Evolutionary conservation across 768 basidiomycete genomes (phyloP).

Genomic region (Lentinula aciculospora): DNA sequence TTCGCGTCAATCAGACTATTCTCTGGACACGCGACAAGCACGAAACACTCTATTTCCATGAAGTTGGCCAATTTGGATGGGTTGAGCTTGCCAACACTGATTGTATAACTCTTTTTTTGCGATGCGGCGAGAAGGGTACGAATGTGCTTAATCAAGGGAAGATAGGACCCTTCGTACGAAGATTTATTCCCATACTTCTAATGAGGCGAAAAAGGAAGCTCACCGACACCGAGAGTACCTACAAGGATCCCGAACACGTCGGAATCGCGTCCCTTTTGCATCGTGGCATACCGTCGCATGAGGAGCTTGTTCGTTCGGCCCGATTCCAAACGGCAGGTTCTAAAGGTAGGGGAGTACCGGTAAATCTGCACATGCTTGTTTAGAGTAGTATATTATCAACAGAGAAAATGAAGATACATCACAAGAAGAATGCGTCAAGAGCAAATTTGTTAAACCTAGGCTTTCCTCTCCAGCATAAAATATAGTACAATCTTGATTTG

Average conservation of each 20-base stretch:
- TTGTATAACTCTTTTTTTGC: conserved; percentile 89
- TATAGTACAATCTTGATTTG: conserved; percentile 18
- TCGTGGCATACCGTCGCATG: conserved; percentile 82
- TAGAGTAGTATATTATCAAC: background rate
- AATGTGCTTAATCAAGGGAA: conserved; percentile 80
- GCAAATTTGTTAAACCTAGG: conserved; percentile 74
- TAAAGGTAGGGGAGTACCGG: conserved; percentile 62
- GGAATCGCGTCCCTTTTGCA: conserved; percentile 86
- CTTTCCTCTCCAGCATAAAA: conserved; percentile 74
- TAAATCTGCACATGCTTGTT: conserved; percentile 46
- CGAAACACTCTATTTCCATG: conserved; percentile 92
- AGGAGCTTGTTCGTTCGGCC: conserved; percentile 71
- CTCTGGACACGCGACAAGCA: conserved; percentile 92
- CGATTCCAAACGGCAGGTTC: conserved; percentile 51
- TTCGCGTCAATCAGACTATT: conserved; percentile 79
- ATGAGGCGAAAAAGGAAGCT: conserved; percentile 13
- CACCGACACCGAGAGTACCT: conserved; percentile 87
- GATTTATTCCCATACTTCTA: background rate
- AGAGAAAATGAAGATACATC: conserved; percentile 33
- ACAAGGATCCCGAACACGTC: conserved; percentile 95
- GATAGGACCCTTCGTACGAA: conserved; percentile 60
- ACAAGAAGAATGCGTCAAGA: conserved; percentile 73
- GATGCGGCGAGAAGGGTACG: conserved; percentile 58
- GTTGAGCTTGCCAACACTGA: conserved; percentile 92
- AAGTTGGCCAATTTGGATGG: conserved; percentile 96